phyloP scores from a whole-genome alignment of 208 protist species.

The Entamoeba histolytica region DNA sequence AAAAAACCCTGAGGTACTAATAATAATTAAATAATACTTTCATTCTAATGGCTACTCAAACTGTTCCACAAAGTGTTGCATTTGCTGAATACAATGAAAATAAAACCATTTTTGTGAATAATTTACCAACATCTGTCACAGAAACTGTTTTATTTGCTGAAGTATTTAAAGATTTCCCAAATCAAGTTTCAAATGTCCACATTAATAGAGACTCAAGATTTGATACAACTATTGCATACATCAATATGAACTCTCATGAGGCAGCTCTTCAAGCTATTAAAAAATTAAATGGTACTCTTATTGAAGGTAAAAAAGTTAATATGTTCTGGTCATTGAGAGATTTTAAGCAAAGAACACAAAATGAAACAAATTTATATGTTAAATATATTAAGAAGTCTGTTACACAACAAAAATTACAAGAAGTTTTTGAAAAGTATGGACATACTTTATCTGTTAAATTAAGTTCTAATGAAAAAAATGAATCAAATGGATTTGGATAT shows the following conservation, averaged over 20 bases:
- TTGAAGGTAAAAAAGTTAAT: not conserved
- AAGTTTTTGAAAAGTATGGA: not conserved
- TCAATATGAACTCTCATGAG: not conserved
- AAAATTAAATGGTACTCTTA: not conserved
- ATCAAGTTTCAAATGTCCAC: not conserved
- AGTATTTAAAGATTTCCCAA: not conserved
- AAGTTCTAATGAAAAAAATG: not conserved
- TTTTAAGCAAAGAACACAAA: not conserved
- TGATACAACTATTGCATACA: not conserved
- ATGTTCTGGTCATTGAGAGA: not conserved
- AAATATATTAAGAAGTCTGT: not conserved
- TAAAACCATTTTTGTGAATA: not conserved
- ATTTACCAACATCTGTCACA: not conserved
- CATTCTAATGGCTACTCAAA: too few relatives aligned
- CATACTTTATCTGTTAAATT: not conserved
- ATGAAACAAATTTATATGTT: not conserved
- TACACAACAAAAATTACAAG: not conserved
- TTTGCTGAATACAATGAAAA: not conserved
- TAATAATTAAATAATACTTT: too few relatives aligned
- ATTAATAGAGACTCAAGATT: not conserved
- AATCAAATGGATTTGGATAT: not conserved
- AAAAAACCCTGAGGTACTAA: too few relatives aligned
- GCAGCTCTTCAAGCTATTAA: not conserved
- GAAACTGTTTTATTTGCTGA: not conserved
- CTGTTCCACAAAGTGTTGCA: too few relatives aligned